Evolutionary conservation across 495 filamentous ascomycete genomes (phyloP).

Genomic region (Penicillium canescens): DNA sequence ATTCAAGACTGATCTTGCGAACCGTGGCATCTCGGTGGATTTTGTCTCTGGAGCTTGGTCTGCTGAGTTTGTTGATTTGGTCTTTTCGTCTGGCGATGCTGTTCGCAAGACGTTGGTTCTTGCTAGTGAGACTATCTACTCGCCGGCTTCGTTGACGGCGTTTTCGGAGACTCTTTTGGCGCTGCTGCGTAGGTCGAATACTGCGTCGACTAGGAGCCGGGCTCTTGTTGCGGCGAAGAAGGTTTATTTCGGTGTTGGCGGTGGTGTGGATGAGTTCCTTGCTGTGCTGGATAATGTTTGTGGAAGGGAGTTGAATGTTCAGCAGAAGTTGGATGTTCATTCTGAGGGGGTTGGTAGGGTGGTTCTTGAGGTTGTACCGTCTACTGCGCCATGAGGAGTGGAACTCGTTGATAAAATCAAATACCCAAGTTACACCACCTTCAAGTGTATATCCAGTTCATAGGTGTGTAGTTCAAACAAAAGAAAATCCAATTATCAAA

Average conservation of each 20-base stretch:
- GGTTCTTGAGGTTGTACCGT: conserved; percentile 40
- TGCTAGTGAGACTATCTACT: conserved; percentile 95
- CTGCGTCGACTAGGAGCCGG: conserved; percentile 41
- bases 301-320: conserved; percentile 56
- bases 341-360: conserved; percentile 50
- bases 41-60: conserved; percentile 89
- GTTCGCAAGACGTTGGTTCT: conserved; percentile 56
- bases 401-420: background rate
- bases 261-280: conserved; percentile 87
- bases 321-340: conserved; percentile 61
- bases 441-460: background rate
- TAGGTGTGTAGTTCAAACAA: conserved; percentile 18
- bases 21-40: conserved; percentile 58
- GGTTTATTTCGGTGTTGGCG: conserved; percentile 96
- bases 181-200: conserved; percentile 57
- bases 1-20: conserved; percentile 61
- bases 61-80: conserved; percentile 60
- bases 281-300: conserved; percentile 56
- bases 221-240: conserved; percentile 89
- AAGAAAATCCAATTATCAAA: conserved; percentile 30
- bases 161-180: conserved; percentile 74
- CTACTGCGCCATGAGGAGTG: background rate
- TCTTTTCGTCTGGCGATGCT: conserved; percentile 30
- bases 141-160: conserved; percentile 65
- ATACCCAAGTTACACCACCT: background rate